A percentile compares a stretch with the other conserved stretches of the same genome.
These are phyloP conservation scores for Oryza punctata DNA, from an alignment of 176 grass and related monocot genomes.

Conservation along the genomic window DNA sequence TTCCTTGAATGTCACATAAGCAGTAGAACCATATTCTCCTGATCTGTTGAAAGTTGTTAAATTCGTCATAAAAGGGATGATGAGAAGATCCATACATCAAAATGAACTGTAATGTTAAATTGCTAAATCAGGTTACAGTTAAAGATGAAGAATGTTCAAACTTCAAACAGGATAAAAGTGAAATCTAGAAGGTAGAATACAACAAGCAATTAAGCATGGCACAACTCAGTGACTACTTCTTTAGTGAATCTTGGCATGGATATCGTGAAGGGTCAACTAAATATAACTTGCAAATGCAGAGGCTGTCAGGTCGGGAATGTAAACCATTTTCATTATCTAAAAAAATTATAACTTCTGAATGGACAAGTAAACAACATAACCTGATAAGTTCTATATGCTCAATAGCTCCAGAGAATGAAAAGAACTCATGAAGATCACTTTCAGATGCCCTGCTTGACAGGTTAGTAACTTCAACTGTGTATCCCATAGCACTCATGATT, in stretches of 20 bases:
- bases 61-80: slow-evolving; percentile 38
- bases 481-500: slow-evolving; percentile 66
- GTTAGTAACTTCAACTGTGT: slow-evolving; percentile 89
- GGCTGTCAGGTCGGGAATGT: no score
- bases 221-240: background rate
- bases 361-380: slow-evolving; percentile 27
- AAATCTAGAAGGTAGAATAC: background rate
- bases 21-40: slow-evolving; percentile 80
- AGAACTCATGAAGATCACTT: slow-evolving; percentile 84
- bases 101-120: background rate
- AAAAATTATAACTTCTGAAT: background rate
- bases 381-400: slow-evolving; percentile 93
- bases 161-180: background rate
- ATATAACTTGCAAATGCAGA: background rate
- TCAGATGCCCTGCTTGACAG: slow-evolving; percentile 75
- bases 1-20: slow-evolving; percentile 97
- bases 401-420: slow-evolving; percentile 95
- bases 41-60: slow-evolving; percentile 50
- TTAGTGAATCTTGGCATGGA: background rate
- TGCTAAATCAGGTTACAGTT: background rate
- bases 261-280: background rate
- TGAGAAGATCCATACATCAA: background rate
- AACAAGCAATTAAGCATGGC: slow-evolving; percentile 31
- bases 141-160: background rate
- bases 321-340: no score